Evolutionary conservation across 305 asterid species (phyloP), one percentile per base, ranked within the genome.

Genomic region (Fraxinus sp.): DNA sequence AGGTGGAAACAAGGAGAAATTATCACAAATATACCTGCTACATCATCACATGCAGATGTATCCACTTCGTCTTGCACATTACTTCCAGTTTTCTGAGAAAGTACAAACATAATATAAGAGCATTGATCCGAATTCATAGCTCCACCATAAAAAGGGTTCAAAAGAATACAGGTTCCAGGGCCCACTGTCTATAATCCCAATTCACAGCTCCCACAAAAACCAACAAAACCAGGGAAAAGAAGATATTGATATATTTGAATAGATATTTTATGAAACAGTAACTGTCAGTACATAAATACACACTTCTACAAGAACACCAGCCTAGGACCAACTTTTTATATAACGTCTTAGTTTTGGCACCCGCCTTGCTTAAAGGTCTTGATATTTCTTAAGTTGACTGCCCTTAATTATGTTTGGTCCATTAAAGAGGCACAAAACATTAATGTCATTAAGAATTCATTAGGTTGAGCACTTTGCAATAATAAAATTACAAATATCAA

Each of bases 51-150:
- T 46, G 88, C 91, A 76, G 97, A 94, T 77, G 97, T 91, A 83
- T 89, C 98, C 89, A 89, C 95, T 88, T 92, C 98, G 86, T 92
- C 98, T 84, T 84, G 92, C 85, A 84, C 81, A 79, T 87, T 84
- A 84, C 91, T 80, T 70, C 91, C 90, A 87, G 87, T 86, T 88
- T 83, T 92, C 98, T 95, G 92, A 86, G 78, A 77, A 80, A 7
- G 70, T 85, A 87, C 59, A 82, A 64, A 43, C 83, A 80, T 36
- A 35, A 64, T 46, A 59, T 77, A 77, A 82, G 26, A 77, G 62
- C 86, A 71, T 70, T 20, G 71, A 82, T 78, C 75, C 35, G 1
- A 59, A 59, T 59, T 59, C 70, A 59, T 13, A 59, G 70, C 30
- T 59, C 28, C 30, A 59, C 1, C 70, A 59, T 59, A 59, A 59